Evolutionary conservation across 768 basidiomycete species (phyloP), one percentile per base, ranked within the genome.

Genomic region (Lactarius vividus): DNA sequence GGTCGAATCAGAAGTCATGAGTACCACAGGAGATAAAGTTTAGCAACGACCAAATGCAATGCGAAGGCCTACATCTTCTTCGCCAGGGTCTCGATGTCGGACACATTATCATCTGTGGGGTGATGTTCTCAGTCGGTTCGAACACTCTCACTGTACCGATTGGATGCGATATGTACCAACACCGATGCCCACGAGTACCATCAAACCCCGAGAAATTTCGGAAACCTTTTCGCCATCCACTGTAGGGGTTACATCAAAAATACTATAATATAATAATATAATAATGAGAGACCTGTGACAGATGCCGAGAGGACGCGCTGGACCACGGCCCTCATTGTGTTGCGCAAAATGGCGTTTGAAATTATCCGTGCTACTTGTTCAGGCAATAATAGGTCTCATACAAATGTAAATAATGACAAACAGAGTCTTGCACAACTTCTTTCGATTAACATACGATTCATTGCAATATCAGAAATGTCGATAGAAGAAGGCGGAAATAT

Each of bases 141-240:
- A 49, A 26, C 61, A 67, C 42, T 58, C 40, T 57, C 63, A 20
- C 62, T 66, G 52, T 49, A 28, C 55, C 33, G 33, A 28, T 62
- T 56, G 29, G 53, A 46, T 59, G 40, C 60, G 70, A 63, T 69
- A 70, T 69, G 70, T 79, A 91, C 92, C 91, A 78, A 81, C 80
- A 52, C 91, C 92, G 69, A 98, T 91, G 31, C 96, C 96, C 39
- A 98, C 86, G 18, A 98, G 84, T 23, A 96, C 91, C 84, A 98
- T 88, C 35, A 98, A 79, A 1, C 96, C 96, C 69, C 83, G 81
- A 20, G 88, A 88, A 66, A 98, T 96, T 42, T 84, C 83, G 3
- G 94, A 94, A 67, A 98, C 86, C 37, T 86, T 80, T 71, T 90
- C 81, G 55, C 82, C 84, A 69, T 96, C 87, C 62, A 97, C 95